phyloP scores from a whole-genome alignment of 257 asterid genomes.

The Apocynum venetum region DNA sequence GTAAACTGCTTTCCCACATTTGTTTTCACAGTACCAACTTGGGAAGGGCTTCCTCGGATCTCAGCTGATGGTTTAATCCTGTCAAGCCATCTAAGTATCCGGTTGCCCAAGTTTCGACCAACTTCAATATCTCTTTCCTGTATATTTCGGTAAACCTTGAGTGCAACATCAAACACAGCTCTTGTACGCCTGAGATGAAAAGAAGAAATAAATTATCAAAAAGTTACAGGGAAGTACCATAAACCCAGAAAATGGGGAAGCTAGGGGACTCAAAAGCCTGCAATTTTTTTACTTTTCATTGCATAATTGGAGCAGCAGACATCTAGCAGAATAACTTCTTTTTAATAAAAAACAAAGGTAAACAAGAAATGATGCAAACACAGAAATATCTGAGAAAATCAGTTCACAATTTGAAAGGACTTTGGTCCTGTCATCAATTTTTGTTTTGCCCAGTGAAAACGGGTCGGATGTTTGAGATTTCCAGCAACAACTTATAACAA shows the following conservation, averaged over 20 bases:
- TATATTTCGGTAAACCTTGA: slow-evolving; percentile 61
- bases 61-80: slow-evolving; percentile 81
- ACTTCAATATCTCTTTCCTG: slow-evolving; percentile 88
- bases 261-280: not conserved
- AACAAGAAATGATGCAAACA: not conserved
- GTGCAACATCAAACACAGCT: slow-evolving; percentile 60
- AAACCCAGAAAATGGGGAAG: not conserved
- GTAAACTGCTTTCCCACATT: slow-evolving; percentile 27
- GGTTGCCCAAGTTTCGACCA: slow-evolving; percentile 78
- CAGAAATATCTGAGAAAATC: not conserved
- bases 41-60: slow-evolving; percentile 47
- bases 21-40: slow-evolving; percentile 24
- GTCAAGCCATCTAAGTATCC: slow-evolving; percentile 84
- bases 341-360: not conserved
- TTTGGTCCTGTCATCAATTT: not conserved
- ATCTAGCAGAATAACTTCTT: not conserved
- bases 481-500: not conserved
- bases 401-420: not conserved
- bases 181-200: slow-evolving; percentile 68
- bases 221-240: not conserved
- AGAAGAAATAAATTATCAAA: not conserved
- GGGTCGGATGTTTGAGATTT: not conserved
- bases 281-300: not conserved
- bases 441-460: not conserved
- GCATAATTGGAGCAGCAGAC: not conserved